phyloP scores from a whole-genome alignment of 208 protist genomes.

The Leishmania guyanensis region DNA sequence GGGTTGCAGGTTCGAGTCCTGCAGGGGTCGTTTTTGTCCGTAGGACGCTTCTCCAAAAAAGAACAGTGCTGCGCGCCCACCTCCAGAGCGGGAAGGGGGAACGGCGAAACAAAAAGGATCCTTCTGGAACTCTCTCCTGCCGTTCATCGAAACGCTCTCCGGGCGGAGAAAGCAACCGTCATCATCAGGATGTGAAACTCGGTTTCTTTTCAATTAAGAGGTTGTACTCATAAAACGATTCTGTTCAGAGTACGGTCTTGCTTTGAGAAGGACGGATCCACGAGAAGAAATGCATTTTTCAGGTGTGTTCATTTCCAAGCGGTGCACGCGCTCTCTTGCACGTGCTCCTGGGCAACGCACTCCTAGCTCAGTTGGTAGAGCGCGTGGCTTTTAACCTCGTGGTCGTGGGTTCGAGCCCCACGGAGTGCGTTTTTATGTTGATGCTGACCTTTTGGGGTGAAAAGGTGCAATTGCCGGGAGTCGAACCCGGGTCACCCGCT shows the following conservation, averaged over 20 bases:
- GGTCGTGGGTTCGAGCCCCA: constrained; percentile 95
- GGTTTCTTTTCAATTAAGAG: constrained; percentile 19
- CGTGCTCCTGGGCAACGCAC: constrained; percentile 7
- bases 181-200: constrained; percentile 15
- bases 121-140: constrained; percentile 67
- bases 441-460: too few relatives aligned
- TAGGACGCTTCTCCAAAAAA: not conserved
- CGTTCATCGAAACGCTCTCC: constrained; percentile 53
- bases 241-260: constrained; percentile 86
- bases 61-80: too few relatives aligned
- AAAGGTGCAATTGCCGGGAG: too few relatives aligned
- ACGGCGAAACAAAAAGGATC: constrained; percentile 29
- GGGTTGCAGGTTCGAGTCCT: constrained; percentile 64
- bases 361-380: constrained; percentile 96
- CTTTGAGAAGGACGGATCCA: not conserved
- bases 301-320: too few relatives aligned
- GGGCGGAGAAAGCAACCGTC: constrained; percentile 71
- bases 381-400: constrained; percentile 95
- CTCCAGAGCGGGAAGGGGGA: not conserved
- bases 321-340: too few relatives aligned
- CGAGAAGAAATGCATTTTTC: too few relatives aligned
- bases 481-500: too few relatives aligned
- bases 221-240: constrained; percentile 89
- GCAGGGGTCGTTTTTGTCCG: not conserved
- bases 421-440: constrained; percentile 31